Base-by-base conservation (phyloP, 495 filamentous ascomycete genomes). In the Trichoderma orchidacearum region DNA sequence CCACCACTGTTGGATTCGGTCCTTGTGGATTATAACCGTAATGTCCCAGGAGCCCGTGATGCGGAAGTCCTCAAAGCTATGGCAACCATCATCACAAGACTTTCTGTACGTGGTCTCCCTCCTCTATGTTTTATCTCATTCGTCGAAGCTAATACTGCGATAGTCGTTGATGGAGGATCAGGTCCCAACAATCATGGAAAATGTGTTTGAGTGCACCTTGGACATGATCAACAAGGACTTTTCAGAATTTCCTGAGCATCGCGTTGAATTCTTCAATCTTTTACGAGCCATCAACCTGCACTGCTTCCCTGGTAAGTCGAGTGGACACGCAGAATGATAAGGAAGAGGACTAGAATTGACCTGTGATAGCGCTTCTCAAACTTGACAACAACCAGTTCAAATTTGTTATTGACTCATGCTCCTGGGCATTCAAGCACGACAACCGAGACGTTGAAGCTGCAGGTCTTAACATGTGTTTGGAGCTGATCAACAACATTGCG, bases 201-300 rank as follows among this genome's bases (percentile, higher is more conserved):
- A 91, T 64, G 89, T 99, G 18, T 99, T 99, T 66, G 92, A 96
- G 69, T 97, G 93, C 73, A 99, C 93, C 7, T 75, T 99, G 36
- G 88, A 95, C 60, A 99, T 99, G 93, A 97, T 99, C 75, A 99
- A 97, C 80, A 99, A 97, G 71, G 92, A 99, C 66, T 99, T 97
- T 74, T 94, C 95, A 50, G 93, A 99, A 67, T 99, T 94, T 69
- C 93, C 93, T 0, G 93, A 99, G 65, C 93, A 97, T 64, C 85
- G 93, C 36, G 93, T 99, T 3, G 91, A 96, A 68, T 99, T 99
- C 69, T 99, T 97, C 80, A 94, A 93, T 69, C 76, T 97, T 29
- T 80, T 99, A 15, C 81, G 95, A 63, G 88, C 91, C 12, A 96
- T 99, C 72, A 99, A 99, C 64, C 72, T 96, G 5, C 85, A 90